A percentile compares a stretch with the other conserved stretches of the same genome.
phyloP scores from a whole-genome alignment of 1,284 basidiomycete species.

The Heterobasidion occidentale region DNA sequence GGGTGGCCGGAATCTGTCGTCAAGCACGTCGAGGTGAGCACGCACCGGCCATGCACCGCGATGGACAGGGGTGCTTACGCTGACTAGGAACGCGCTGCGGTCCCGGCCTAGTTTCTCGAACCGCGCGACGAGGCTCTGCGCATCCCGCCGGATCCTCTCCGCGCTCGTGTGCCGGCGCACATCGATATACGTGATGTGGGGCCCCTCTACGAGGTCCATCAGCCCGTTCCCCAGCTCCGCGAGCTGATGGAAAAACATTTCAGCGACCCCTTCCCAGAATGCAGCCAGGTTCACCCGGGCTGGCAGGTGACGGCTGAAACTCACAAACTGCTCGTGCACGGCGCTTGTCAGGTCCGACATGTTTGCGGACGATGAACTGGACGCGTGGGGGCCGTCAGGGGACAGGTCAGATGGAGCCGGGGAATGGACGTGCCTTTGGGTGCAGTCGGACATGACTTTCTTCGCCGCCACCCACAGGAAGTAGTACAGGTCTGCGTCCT shows the following conservation, averaged over 20 bases:
- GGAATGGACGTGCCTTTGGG: no score
- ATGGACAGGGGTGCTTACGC: constrained; percentile 27
- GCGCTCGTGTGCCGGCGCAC: constrained; percentile 28
- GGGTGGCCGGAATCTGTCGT: constrained; percentile 50
- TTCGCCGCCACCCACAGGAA: constrained; percentile 12
- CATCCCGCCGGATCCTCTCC: constrained; percentile 31
- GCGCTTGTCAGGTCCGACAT: background rate
- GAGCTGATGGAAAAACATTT: constrained; percentile 25
- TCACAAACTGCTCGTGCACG: constrained; percentile 12
- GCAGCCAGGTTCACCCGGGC: constrained; percentile 12
- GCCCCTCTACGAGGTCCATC: constrained; percentile 32
- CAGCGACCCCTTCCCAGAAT: background rate
- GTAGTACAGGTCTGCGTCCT: constrained; percentile 9
- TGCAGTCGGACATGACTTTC: background rate
- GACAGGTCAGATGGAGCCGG: no score
- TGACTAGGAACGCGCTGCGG: constrained; percentile 36
- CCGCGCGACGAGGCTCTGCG: constrained; percentile 27
- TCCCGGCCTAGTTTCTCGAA: constrained; percentile 33
- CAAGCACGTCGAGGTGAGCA: no score
- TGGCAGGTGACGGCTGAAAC: constrained; percentile 3
- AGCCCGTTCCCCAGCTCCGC: constrained; percentile 40
- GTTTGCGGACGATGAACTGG: no score
- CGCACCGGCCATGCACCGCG: no score
- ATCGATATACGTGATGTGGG: constrained; percentile 46
- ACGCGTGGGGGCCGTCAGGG: no score